Conservation (phyloP, 768 basidiomycete species). For the Lepiota subincarnata region DNA sequence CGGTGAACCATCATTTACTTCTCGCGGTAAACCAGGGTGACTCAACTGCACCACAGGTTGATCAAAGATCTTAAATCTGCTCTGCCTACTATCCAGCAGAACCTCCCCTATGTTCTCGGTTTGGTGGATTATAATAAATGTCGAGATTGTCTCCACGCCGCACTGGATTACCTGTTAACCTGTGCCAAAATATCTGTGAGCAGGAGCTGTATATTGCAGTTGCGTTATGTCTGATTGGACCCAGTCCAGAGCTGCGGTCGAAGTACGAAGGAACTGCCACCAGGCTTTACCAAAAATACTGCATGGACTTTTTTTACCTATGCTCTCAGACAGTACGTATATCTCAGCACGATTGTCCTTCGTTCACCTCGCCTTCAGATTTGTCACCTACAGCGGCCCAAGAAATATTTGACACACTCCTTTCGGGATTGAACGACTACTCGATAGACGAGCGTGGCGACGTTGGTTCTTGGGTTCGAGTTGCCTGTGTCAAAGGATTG, state of each 20-base stretch:
- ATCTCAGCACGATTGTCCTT: constrained; percentile 8
- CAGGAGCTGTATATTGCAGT: constrained; percentile 16
- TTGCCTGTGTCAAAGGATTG: constrained; percentile 68
- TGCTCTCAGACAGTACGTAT: constrained; percentile 42
- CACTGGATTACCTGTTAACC: constrained; percentile 46
- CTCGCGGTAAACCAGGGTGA: not conserved
- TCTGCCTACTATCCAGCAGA: constrained; percentile 59
- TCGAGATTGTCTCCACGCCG: constrained; percentile 37
- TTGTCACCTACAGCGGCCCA: constrained; percentile 42
- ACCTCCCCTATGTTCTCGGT: constrained; percentile 67
- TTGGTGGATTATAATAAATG: constrained; percentile 54
- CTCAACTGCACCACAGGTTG: constrained; percentile 39
- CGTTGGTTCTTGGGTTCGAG: constrained; percentile 93
- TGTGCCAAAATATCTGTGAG: constrained; percentile 54
- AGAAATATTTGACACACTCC: constrained; percentile 49
- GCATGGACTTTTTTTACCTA: constrained; percentile 36
- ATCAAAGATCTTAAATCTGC: constrained; percentile 57
- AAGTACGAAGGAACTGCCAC: constrained; percentile 38
- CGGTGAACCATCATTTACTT: constrained; percentile 57
- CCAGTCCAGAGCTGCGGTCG: constrained; percentile 30
- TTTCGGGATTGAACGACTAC: constrained; percentile 85
- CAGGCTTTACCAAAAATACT: constrained; percentile 48
- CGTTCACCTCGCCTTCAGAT: constrained; percentile 32
- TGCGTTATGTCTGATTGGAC: not conserved
- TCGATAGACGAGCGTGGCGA: constrained; percentile 93